Evolutionary conservation across 305 asterid species (phyloP).

Genomic region (Solanum hybrid): DNA sequence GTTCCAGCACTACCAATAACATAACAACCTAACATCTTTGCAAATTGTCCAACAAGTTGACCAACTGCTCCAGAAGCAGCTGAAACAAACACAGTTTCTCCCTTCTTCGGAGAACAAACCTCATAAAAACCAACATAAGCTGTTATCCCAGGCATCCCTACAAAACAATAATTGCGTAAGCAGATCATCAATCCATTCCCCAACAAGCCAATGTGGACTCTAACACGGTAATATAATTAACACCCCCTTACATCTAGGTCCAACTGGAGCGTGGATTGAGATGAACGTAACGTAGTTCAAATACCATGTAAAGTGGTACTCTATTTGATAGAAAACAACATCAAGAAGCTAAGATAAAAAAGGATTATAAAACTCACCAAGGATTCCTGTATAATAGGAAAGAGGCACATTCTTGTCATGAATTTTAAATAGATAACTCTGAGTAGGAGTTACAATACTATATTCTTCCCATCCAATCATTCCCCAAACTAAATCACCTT

Average conservation of each 20-base stretch:
- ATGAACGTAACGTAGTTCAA: not conserved
- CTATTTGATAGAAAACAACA: not conserved
- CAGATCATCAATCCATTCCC: not conserved
- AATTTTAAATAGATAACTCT: slow-evolving; percentile 22
- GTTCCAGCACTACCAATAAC: slow-evolving; percentile 72
- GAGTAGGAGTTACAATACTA: slow-evolving; percentile 20
- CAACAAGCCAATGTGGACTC: not conserved
- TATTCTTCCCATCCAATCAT: slow-evolving; percentile 58
- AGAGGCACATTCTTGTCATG: slow-evolving; percentile 44
- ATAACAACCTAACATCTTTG: slow-evolving; percentile 45
- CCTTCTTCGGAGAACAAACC: slow-evolving; percentile 51
- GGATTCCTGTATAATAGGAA: slow-evolving; percentile 62
- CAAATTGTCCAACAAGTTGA: slow-evolving; percentile 56
- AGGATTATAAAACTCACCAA: slow-evolving; percentile 29
- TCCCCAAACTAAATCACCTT: slow-evolving; percentile 62
- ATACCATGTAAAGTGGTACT: not conserved
- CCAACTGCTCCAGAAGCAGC: slow-evolving; percentile 72
- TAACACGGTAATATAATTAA: not conserved
- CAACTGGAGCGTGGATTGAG: not conserved
- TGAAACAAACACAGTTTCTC: slow-evolving; percentile 47
- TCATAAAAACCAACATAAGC: slow-evolving; percentile 51
- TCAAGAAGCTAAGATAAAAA: too few species aligned
- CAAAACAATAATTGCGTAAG: not conserved
- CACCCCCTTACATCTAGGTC: not conserved
- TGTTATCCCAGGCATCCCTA: slow-evolving; percentile 59